Percentiles rank a stretch among this genome's conserved stretches.
These are phyloP conservation scores for Plasmopara muralis DNA, from an alignment of 352 stramenopile genomes.

Conservation along the genomic window DNA sequence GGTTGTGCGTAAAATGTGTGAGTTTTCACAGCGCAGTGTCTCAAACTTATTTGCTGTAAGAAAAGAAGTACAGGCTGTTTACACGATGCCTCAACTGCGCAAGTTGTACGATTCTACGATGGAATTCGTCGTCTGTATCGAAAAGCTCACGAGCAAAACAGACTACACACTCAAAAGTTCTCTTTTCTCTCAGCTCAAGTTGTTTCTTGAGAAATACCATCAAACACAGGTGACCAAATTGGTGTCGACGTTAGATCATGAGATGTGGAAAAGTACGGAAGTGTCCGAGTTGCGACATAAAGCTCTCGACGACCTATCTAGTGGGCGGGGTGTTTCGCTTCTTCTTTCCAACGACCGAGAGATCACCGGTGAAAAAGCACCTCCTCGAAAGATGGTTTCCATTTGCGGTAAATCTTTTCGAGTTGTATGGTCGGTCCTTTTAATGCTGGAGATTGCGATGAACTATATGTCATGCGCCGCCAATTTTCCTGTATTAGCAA, in stretches of 20 bases:
- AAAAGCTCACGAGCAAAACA: slow-evolving; percentile 87
- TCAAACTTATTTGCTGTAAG: slow-evolving; percentile 82
- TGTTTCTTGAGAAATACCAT: slow-evolving; percentile 94
- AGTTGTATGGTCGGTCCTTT: slow-evolving; percentile 92
- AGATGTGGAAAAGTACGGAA: slow-evolving; percentile 92
- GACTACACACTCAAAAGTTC: slow-evolving; percentile 89
- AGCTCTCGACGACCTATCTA: slow-evolving; percentile 87
- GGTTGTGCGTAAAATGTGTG: slow-evolving; percentile 76
- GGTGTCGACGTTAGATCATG: slow-evolving; percentile 91
- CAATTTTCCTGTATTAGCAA: slow-evolving; percentile 92
- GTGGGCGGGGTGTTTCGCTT: slow-evolving; percentile 80
- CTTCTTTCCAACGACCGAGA: slow-evolving; percentile 63
- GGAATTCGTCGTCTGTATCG: slow-evolving; percentile 88
- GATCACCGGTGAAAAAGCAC: slow-evolving; percentile 50
- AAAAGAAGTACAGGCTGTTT: slow-evolving; percentile 82
- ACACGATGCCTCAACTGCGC: slow-evolving; percentile 90
- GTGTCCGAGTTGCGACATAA: slow-evolving; percentile 88
- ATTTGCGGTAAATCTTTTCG: slow-evolving; percentile 92
- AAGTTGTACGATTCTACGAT: slow-evolving; percentile 92
- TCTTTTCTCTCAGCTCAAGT: slow-evolving; percentile 91
- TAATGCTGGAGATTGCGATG: slow-evolving; percentile 95
- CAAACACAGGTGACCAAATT: slow-evolving; percentile 88
- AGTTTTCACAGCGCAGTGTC: slow-evolving; percentile 82
- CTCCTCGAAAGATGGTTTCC: slow-evolving; percentile 73
- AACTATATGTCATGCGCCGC: slow-evolving; percentile 91